A percentile compares a stretch with the other conserved stretches of the same genome.
These are phyloP conservation scores for Umbellularia californica DNA, from an alignment of 164 flowering plant species.

Conservation along the genomic window DNA sequence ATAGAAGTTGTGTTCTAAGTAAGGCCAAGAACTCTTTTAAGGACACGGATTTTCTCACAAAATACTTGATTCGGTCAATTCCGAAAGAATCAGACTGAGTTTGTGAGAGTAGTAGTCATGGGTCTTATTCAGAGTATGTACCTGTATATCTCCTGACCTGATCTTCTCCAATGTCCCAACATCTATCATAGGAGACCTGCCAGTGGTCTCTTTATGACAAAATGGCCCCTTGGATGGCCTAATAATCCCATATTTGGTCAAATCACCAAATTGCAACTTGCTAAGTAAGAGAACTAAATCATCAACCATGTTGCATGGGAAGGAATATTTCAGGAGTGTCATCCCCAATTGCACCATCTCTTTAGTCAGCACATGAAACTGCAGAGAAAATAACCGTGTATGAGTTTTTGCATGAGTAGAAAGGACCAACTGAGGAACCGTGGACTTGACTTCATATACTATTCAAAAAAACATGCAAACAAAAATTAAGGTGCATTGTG, in stretches of 20 bases:
- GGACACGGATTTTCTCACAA: neutral
- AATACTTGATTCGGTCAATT: neutral
- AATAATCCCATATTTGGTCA: constrained; percentile 24
- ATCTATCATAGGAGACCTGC: constrained; percentile 36
- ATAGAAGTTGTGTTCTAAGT: neutral
- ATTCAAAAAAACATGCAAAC: too few relatives aligned
- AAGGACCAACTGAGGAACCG: too few relatives aligned
- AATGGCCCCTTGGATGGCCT: constrained; percentile 37
- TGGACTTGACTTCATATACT: too few relatives aligned
- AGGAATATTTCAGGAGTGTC: constrained; percentile 7
- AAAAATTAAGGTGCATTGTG: too few relatives aligned
- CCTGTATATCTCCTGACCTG: constrained; percentile 26
- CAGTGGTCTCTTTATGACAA: constrained; percentile 21
- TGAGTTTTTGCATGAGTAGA: neutral
- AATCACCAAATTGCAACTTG: constrained; percentile 21
- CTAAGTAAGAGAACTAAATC: neutral
- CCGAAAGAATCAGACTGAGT: neutral
- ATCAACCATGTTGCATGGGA: constrained; percentile 31
- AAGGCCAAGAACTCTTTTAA: neutral
- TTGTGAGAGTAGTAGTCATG: neutral
- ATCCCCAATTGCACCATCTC: neutral
- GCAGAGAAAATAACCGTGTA: neutral
- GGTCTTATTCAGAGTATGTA: neutral
- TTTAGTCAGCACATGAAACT: neutral
- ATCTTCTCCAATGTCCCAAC: constrained; percentile 40